phyloP scores from a whole-genome alignment of 805 yeast species.

The Candida pini region DNA sequence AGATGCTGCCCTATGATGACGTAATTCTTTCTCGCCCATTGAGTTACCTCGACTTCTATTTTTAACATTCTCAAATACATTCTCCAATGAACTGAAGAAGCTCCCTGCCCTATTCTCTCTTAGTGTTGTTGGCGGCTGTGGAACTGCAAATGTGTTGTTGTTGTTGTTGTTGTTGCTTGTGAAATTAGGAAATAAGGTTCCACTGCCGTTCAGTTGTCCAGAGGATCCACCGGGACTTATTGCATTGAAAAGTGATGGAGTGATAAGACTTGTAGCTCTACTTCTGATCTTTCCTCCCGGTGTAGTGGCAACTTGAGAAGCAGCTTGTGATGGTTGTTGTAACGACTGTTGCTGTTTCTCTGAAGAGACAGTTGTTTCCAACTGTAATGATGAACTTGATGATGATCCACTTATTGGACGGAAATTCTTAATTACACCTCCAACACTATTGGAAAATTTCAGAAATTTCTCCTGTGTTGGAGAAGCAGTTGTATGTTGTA shows the following conservation, averaged over 20 bases:
- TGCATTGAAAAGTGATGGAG: constrained; percentile 2
- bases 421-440: constrained; percentile 31
- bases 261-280: constrained; percentile 2
- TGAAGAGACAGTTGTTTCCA: constrained; percentile 7
- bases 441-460: constrained; percentile 28
- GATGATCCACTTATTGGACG: constrained; percentile 29
- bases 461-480: constrained; percentile 23
- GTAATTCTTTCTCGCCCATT: constrained; percentile 9
- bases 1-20: not conserved
- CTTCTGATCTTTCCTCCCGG: not conserved
- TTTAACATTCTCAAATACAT: constrained; percentile 28
- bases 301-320: too few species aligned
- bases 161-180: constrained; percentile 2
- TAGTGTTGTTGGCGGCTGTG: not conserved
- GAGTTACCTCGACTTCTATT: constrained; percentile 27
- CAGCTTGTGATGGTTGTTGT: too few species aligned
- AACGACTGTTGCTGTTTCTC: too few species aligned
- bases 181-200: constrained; percentile 26
- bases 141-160: constrained; percentile 4
- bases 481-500: constrained; percentile 6
- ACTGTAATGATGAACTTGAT: constrained; percentile 26
- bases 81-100: constrained; percentile 26
- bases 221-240: constrained; percentile 1
- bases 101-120: constrained; percentile 14
- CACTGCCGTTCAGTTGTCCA: constrained; percentile 25